A percentile compares a stretch with the other conserved stretches of the same genome.
phyloP scores from a whole-genome alignment of 768 basidiomycete species.

The Calvatia gigantea region DNA sequence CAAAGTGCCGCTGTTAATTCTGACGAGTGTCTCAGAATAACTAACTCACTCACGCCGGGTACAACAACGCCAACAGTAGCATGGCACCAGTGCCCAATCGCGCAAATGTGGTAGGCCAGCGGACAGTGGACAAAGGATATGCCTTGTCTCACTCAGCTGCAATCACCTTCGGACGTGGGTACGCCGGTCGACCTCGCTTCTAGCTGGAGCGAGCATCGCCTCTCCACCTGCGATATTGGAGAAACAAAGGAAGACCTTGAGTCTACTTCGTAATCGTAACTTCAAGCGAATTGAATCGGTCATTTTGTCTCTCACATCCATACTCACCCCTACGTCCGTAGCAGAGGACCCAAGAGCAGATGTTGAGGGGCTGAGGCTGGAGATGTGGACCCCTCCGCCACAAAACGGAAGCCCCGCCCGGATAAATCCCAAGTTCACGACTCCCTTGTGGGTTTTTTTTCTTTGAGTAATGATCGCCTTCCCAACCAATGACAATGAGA shows the following conservation, averaged over 20 bases:
- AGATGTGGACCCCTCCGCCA: not conserved
- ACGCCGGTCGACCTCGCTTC: not conserved
- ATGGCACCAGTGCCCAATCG: not conserved
- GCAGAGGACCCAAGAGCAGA: conserved; percentile 3
- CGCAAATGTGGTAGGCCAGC: too few species aligned
- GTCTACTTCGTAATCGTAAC: not conserved
- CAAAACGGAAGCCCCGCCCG: not conserved
- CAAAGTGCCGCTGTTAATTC: not conserved
- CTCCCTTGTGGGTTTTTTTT: too few species aligned
- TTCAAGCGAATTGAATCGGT: not conserved
- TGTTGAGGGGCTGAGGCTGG: conserved; percentile 2
- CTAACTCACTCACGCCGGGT: not conserved
- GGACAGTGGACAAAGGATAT: too few species aligned
- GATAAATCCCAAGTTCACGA: not conserved
- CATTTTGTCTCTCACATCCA: not conserved
- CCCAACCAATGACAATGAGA: too few species aligned
- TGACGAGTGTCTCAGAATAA: not conserved
- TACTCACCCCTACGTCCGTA: not conserved
- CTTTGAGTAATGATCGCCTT: too few species aligned
- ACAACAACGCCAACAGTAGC: not conserved
- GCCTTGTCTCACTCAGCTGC: not conserved
- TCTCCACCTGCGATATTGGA: not conserved
- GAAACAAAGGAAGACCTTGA: not conserved
- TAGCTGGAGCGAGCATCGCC: not conserved
- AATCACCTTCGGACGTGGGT: not conserved